Percentiles rank a stretch among this genome's conserved stretches.
Evolutionary conservation across 495 filamentous ascomycete genomes (phyloP).

Genomic region (Hypoxylon cercidicola): DNA sequence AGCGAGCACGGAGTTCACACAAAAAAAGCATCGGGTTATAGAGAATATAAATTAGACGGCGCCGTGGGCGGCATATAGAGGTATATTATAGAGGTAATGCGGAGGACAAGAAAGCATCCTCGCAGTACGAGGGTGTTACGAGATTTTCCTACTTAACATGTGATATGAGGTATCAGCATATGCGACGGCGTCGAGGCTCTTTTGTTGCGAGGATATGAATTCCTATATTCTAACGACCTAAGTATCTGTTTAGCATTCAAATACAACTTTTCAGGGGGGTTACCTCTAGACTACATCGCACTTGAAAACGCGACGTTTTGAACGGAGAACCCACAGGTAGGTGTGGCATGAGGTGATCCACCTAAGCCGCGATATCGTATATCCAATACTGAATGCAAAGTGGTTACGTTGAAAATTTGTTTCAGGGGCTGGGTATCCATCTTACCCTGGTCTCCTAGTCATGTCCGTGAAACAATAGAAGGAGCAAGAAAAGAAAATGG

Average conservation of each 20-base stretch:
- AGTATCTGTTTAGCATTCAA: background rate
- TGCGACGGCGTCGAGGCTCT: slow-evolving; percentile 37
- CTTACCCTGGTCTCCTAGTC: background rate
- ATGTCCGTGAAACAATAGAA: background rate
- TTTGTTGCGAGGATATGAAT: slow-evolving; percentile 18
- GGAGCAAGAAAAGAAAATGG: slow-evolving; percentile 4
- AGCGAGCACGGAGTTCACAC: slow-evolving; percentile 34
- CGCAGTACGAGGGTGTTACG: slow-evolving; percentile 25
- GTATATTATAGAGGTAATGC: slow-evolving; percentile 41
- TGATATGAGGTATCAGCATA: slow-evolving; percentile 43
- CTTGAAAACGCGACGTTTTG: background rate
- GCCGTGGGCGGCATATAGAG: slow-evolving; percentile 37
- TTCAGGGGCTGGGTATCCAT: too few species aligned
- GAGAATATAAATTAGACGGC: slow-evolving; percentile 36
- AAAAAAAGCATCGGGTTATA: slow-evolving; percentile 16
- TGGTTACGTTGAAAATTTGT: too few species aligned
- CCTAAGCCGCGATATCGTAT: too few species aligned
- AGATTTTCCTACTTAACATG: slow-evolving; percentile 31
- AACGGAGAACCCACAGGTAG: background rate
- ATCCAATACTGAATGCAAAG: too few species aligned
- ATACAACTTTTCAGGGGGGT: background rate
- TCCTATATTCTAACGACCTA: slow-evolving; percentile 1
- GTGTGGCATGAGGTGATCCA: too few species aligned
- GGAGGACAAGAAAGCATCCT: slow-evolving; percentile 35
- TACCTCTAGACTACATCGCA: background rate